Evolutionary conservation across 331 rosid genomes (phyloP).

Genomic region (Prunus yedoensis): DNA sequence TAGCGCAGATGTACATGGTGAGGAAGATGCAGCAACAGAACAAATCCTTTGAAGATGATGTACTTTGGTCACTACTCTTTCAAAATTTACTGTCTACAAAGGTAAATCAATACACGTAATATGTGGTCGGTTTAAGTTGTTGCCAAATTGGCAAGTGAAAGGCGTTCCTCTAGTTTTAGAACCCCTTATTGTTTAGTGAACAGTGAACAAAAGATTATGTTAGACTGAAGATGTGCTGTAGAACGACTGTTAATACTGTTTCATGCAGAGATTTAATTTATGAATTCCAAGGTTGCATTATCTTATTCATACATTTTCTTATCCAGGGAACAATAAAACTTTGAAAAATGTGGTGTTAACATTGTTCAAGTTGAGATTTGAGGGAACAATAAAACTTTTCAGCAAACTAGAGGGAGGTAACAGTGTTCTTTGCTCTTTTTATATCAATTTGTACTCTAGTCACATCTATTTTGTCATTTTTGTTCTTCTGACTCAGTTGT

Average conservation of each 20-base stretch:
- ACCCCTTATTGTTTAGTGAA: not conserved
- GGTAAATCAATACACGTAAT: constrained; percentile 24
- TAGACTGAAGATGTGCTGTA: not conserved
- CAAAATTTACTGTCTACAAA: constrained; percentile 40
- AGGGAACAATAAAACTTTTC: too few relatives aligned
- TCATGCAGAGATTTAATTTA: not conserved
- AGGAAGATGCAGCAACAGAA: constrained; percentile 47
- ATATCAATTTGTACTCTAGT: not conserved
- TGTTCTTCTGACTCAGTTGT: not conserved
- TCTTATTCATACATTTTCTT: not conserved
- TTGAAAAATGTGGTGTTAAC: too few relatives aligned
- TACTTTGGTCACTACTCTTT: constrained; percentile 37
- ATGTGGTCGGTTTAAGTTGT: not conserved
- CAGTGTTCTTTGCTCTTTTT: not conserved
- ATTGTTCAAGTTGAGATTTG: too few relatives aligned
- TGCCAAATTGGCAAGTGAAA: not conserved
- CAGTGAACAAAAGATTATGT: not conserved
- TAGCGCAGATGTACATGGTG: constrained; percentile 44
- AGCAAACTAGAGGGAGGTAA: too few relatives aligned
- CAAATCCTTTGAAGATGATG: constrained; percentile 39
- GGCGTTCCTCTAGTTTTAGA: not conserved
- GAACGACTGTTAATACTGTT: not conserved
- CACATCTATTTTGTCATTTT: not conserved
- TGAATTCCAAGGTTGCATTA: not conserved
- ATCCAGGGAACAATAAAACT: too few relatives aligned